Percentiles rank a stretch among this genome's conserved stretches.
These are phyloP conservation scores for Pinus taeda DNA, from an alignment of 75 land plant species.

Conservation along the genomic window DNA sequence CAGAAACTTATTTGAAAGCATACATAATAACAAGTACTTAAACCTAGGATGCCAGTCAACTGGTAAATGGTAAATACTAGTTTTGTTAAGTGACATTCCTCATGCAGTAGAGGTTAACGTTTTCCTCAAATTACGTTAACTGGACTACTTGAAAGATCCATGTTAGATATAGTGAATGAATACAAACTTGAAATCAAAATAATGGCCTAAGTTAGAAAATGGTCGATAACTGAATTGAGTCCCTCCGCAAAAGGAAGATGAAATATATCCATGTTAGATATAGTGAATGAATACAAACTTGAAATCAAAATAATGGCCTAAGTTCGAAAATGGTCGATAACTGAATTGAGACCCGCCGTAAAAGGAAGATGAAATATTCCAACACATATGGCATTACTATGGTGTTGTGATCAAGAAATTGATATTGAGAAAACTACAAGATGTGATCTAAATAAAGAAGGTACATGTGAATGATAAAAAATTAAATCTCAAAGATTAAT, in stretches of 20 bases:
- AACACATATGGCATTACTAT: not conserved
- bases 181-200: not conserved
- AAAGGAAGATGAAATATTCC: not conserved
- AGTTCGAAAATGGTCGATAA: not conserved
- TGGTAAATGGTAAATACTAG: no score
- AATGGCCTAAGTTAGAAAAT: not conserved
- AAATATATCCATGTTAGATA: not conserved
- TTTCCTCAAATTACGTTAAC: not conserved
- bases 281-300: not conserved
- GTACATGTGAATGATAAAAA: no score
- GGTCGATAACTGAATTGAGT: not conserved
- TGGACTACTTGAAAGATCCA: not conserved
- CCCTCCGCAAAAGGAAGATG: not conserved
- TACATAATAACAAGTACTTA: no score
- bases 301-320: not conserved
- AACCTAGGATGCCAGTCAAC: no score
- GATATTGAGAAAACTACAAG: no score
- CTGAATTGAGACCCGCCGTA: not conserved
- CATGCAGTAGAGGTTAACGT: no score
- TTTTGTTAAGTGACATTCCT: no score
- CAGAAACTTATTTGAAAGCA: not conserved
- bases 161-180: not conserved
- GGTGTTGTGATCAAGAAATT: no score
- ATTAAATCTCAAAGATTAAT: no score
- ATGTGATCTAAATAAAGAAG: no score